phyloP scores from a whole-genome alignment of 192 early-diverging fungal genomes.

The Blastocladiella britannica region DNA sequence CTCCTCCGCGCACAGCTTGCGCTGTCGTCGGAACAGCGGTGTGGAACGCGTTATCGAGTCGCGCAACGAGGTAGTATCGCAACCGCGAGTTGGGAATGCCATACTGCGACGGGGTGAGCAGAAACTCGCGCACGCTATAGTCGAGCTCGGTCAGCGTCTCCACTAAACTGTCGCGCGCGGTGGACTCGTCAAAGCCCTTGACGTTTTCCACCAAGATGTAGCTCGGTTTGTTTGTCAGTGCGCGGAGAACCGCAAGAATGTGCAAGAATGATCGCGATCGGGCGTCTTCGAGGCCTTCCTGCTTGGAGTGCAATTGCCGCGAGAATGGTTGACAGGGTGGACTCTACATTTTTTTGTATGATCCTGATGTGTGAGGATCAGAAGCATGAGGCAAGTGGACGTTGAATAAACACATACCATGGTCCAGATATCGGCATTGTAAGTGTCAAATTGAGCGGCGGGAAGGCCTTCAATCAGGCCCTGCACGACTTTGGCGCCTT shows the following conservation, averaged over 20 bases:
- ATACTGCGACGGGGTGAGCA: constrained; percentile 1
- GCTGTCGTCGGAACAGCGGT: too few species aligned
- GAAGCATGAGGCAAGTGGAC: not conserved
- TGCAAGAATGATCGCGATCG: not conserved
- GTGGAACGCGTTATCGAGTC: too few species aligned
- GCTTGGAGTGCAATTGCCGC: not conserved
- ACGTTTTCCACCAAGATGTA: not conserved
- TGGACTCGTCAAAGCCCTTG: not conserved
- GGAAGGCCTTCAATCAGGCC: not conserved
- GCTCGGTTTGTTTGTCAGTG: not conserved
- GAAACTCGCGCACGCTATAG: not conserved
- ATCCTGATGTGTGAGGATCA: not conserved
- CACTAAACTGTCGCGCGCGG: not conserved
- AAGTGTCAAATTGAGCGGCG: not conserved
- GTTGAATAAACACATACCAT: not conserved
- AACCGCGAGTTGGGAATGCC: constrained; percentile 2
- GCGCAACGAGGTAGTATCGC: constrained; percentile 1
- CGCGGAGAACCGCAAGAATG: not conserved
- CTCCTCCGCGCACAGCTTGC: too few species aligned
- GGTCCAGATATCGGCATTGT: not conserved
- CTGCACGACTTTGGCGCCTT: too few species aligned
- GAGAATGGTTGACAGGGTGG: not conserved
- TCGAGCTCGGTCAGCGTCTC: not conserved
- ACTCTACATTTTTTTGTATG: too few species aligned
- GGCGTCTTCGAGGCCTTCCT: not conserved